Evolutionary conservation across 192 early-diverging fungal species (phyloP).

Genomic region (Gigaspora rosea): DNA sequence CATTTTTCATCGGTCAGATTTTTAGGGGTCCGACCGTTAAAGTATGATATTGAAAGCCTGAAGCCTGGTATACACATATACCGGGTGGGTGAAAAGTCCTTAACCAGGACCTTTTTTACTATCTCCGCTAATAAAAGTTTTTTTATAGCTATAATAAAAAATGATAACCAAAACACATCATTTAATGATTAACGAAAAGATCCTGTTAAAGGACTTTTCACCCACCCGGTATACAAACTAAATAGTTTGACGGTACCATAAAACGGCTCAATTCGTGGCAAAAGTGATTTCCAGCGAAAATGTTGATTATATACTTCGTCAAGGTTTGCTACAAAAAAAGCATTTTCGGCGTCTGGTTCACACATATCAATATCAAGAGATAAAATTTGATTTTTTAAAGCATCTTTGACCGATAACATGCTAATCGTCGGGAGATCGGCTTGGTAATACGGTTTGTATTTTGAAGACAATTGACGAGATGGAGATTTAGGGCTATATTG

Average conservation of each 20-base stretch:
- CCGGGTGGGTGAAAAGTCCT: no score
- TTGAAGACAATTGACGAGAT: not conserved
- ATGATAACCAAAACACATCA: no score
- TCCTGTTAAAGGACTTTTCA: no score
- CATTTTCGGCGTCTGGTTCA: constrained; percentile 75
- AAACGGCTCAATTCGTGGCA: constrained; percentile 95
- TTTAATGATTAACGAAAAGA: not conserved
- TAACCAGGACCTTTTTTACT: no score
- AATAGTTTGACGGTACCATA: constrained; percentile 64
- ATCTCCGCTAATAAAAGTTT: no score
- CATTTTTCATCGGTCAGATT: no score
- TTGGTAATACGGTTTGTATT: not conserved
- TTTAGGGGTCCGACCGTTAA: no score
- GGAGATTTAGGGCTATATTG: not conserved
- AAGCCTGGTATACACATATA: no score
- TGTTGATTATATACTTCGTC: constrained; percentile 91
- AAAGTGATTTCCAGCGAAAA: constrained; percentile 72
- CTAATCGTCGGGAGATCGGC: constrained; percentile 4
- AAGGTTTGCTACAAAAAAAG: constrained; percentile 95
- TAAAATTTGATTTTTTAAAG: constrained; percentile 3
- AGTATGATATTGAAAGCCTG: no score
- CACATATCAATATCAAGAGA: not conserved
- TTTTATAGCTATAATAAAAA: no score
- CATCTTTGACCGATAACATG: constrained; percentile 17
- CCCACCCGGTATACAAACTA: constrained; percentile 15